Percentiles rank a stretch among this genome's conserved stretches.
Conservation (phyloP, 148 eudicot species). For the Rhododendron mucronatum region DNA sequence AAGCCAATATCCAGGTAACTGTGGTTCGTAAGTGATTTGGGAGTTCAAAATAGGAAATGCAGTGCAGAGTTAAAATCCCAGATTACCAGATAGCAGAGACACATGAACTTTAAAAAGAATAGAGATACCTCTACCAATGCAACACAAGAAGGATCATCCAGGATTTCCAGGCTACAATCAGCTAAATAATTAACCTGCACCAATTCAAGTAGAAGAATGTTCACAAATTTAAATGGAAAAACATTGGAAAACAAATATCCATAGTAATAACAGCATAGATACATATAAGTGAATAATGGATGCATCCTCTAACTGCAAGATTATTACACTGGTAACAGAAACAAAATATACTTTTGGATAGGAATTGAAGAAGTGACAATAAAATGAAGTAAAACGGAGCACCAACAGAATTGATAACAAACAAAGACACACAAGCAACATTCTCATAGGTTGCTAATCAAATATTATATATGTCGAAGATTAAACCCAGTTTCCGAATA, state of each 20-base stretch:
- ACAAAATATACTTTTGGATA: neutral
- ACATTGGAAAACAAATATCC: neutral
- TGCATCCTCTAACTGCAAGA: neutral
- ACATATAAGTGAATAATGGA: neutral
- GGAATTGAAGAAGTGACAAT: neutral
- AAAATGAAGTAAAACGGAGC: neutral
- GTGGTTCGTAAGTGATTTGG: neutral
- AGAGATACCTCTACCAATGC: slow-evolving; percentile 80
- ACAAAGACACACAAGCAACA: neutral
- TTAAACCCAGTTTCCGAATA: neutral
- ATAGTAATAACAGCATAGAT: neutral
- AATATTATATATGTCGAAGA: neutral
- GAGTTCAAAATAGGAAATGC: neutral
- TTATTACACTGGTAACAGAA: neutral
- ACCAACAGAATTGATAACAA: neutral
- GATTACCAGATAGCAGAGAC: neutral
- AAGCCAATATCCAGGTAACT: neutral
- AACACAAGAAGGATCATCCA: slow-evolving; percentile 84
- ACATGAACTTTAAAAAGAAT: neutral
- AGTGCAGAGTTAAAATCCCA: neutral
- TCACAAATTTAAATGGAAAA: slow-evolving; percentile 6
- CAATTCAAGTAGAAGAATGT: slow-evolving; percentile 16
- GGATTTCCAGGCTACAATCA: slow-evolving; percentile 88
- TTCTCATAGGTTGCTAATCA: neutral
- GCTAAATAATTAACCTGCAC: slow-evolving; percentile 88